phyloP scores from a whole-genome alignment of 73 alveolate genomes.

The Tetrahymena thermophila region DNA sequence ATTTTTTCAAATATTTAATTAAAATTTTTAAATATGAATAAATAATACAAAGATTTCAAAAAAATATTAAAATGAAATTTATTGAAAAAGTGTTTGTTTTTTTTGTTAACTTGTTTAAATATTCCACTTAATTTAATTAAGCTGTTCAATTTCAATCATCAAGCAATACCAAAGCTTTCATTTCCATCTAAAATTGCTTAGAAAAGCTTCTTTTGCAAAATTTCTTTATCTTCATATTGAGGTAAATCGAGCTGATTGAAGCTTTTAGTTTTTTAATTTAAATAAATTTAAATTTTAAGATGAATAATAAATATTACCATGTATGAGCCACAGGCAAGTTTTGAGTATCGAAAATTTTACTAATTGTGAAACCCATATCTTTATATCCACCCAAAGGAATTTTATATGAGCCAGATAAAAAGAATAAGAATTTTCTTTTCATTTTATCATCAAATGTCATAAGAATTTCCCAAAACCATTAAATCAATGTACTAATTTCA shows the following conservation, averaged over 20 bases:
- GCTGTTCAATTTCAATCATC: not conserved
- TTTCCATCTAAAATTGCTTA: not conserved
- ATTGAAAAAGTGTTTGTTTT: not conserved
- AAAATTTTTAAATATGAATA: not conserved
- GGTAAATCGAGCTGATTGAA: not conserved
- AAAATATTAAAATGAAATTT: too few relatives aligned
- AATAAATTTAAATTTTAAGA: not conserved
- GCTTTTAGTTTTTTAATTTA: not conserved
- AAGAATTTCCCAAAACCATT: conserved; percentile 37
- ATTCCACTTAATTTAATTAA: not conserved
- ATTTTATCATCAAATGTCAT: conserved; percentile 9
- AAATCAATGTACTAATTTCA: conserved; percentile 10
- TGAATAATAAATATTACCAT: not conserved
- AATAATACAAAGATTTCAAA: too few relatives aligned
- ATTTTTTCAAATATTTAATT: not conserved
- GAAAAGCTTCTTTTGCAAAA: not conserved
- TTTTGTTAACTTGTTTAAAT: not conserved
- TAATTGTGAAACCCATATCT: conserved; percentile 25
- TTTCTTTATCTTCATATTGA: not conserved
- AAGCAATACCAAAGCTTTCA: not conserved
- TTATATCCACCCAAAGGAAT: conserved; percentile 44
- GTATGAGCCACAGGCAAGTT: not conserved
- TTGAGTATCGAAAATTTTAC: conserved; percentile 18
- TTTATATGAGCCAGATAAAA: conserved; percentile 31
- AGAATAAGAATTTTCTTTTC: conserved; percentile 31